phyloP scores from a whole-genome alignment of 371 early-diverging fungal genomes.

The Cladochytrium tenue region DNA sequence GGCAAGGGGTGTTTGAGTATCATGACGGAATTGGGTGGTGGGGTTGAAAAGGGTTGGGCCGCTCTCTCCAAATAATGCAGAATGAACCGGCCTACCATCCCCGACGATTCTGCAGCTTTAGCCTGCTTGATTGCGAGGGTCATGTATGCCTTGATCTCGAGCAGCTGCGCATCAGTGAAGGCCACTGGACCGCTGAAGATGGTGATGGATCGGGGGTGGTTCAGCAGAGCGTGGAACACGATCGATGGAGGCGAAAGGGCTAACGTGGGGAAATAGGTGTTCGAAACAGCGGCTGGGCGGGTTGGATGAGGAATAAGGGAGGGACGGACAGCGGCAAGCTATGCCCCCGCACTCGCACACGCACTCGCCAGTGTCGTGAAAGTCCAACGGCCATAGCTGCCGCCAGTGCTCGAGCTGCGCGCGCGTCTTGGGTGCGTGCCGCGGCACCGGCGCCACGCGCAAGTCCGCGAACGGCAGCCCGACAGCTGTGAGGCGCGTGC shows the following conservation, averaged over 20 bases:
- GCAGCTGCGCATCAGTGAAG: slow-evolving; percentile 9
- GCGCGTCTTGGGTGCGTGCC: slow-evolving; percentile 35
- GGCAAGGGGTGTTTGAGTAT: too few species aligned
- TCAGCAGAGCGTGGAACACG: too few species aligned
- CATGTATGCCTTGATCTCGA: slow-evolving; percentile 12
- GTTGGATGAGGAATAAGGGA: slow-evolving; percentile 1
- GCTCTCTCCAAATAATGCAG: too few species aligned
- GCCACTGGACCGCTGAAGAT: slow-evolving; percentile 11
- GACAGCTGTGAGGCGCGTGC: not conserved
- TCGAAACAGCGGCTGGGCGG: too few species aligned
- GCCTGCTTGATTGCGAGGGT: not conserved
- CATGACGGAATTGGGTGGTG: too few species aligned
- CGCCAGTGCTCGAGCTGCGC: slow-evolving; percentile 52
- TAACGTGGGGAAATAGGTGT: not conserved
- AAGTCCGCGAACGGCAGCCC: not conserved
- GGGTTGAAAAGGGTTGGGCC: too few species aligned
- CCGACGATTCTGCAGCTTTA: not conserved
- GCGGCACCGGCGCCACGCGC: slow-evolving; percentile 12
- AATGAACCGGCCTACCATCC: too few species aligned
- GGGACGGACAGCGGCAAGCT: too few species aligned
- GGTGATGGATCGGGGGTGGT: too few species aligned
- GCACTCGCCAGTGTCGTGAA: slow-evolving; percentile 32
- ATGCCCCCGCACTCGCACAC: too few species aligned
- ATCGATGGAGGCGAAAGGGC: not conserved
- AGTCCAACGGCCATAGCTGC: slow-evolving; percentile 50